Evolutionary conservation across 2,329 filamentous ascomycete genomes (phyloP), one percentile per base, ranked within the genome.

Genomic region (Ophiosphaerella herpotricha): DNA sequence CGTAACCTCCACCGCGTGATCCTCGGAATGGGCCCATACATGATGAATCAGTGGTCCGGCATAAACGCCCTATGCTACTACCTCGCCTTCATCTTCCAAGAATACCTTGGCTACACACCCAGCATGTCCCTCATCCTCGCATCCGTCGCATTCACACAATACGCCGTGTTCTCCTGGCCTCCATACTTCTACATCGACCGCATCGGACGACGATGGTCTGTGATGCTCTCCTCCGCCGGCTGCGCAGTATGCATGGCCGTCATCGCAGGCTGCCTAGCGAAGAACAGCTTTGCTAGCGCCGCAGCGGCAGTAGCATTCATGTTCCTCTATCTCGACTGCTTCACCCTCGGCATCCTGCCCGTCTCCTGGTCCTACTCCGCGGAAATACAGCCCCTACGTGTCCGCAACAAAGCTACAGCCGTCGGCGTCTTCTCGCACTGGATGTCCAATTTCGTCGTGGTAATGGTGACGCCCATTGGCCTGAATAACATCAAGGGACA

Each of bases 361-460:
- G 55, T 81, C n/a, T 77, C 78, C 0, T 80, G 78, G 78, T 76
- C 78, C 0, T 78, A 78, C 52, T 75, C 77, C 4, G 75, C 78
- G 1, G 77, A 81, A 58, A 78, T 81, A 42, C 64, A 80, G 5
- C 78, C 79, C 2, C 68, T 80, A 11, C 75, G 78, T 50, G 78
- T 76, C 3, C 68, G 78, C 29, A 74, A 77, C 4, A 79, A 80
- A 61, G 78, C 78, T 18, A 79, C 73, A 13, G 77, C 79, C 3
- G 75, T 81, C 33, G 78, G 77, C 3, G 77, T 79, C 23, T 77
- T 74, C 2, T 70, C 74, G 2, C 80, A 80, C 54, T 81, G 78
- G 78, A 71, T 79, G 48, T 61, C 50, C 63, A 80, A 79, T 57
- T 80, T 80, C 56, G 74, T 80, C 39, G 70, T 78, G 34, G 78